Base-by-base conservation (phyloP, 2,329 filamentous ascomycete species). In the Alternaria brassicicola region DNA sequence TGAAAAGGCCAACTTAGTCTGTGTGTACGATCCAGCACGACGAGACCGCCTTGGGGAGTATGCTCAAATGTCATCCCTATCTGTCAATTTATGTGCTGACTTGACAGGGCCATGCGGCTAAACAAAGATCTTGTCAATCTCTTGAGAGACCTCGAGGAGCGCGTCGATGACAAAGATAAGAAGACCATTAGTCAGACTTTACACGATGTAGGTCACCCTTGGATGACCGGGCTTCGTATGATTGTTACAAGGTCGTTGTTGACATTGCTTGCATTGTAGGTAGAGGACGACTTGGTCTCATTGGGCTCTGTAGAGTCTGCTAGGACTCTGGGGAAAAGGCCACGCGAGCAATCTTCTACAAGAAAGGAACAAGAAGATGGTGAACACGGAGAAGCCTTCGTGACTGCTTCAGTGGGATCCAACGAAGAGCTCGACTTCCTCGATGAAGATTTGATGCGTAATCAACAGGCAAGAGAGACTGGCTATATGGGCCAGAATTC, bases 401-500 rank as follows among this genome's bases (percentile, higher is more conserved):
- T 67, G 4, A 67, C 66, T 5, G 64, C 64, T 15, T 68, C 65
- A 1, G 63, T 66, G 3, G 71, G 69, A 10, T 76, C 73, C 1
- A 71, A 74, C 31, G 69, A 74, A 38, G 67, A 71, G 3, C 55
- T 72, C 4, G 73, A 75, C 39, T 57, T 65, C 12, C 49, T 73
- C 5, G 66, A 67, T 6, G 75, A 77, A 48, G 69, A 78, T 41
- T 35, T 76, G 23, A 59, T 72, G 50, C 70, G 71, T 6, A 67
- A 19, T 26, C 67, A 53, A 17, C 67, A 72, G 25, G 65, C 72
- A 1, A 66, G 70, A 51, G 71, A 71, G 26, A 75, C 72, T 3
- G 75, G 75, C 2, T 77, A 73, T 26, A 52, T 76, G 28, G 75
- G 74, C 7, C 69, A 72, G 36, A 72, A 68, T 39, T 76, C 74